Evolutionary conservation across 345 rosid species (phyloP).

Genomic region (Pelargonium nanum): DNA sequence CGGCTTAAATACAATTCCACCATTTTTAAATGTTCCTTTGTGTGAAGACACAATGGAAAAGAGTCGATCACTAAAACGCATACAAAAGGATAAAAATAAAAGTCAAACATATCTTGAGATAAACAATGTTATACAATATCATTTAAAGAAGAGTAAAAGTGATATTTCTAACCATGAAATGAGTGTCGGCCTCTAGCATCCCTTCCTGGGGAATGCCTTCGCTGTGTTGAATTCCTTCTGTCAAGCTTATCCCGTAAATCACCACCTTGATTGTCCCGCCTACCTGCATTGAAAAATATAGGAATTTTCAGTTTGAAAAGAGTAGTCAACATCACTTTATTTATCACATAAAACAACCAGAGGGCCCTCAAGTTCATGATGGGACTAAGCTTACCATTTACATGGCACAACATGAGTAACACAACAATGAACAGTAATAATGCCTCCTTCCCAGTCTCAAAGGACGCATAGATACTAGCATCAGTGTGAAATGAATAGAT

Average conservation of each 20-base stretch:
- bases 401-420: slow-evolving; percentile 37
- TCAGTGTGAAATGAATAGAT: slow-evolving; percentile 33
- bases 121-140: neutral
- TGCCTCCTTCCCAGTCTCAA: slow-evolving; percentile 51
- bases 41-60: neutral
- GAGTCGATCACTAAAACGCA: neutral
- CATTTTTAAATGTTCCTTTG: neutral
- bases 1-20: neutral
- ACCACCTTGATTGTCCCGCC: slow-evolving; percentile 40
- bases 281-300: slow-evolving; percentile 40
- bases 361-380: slow-evolving; percentile 12
- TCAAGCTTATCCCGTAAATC: slow-evolving; percentile 85
- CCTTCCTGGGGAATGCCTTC: slow-evolving; percentile 44
- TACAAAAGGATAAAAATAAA: neutral
- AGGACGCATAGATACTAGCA: slow-evolving; percentile 32
- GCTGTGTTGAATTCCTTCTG: slow-evolving; percentile 54
- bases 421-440: slow-evolving; percentile 35
- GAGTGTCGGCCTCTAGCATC: slow-evolving; percentile 31
- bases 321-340: slow-evolving; percentile 9
- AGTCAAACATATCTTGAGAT: neutral
- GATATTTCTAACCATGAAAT: slow-evolving; percentile 44
- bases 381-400: slow-evolving; percentile 44
- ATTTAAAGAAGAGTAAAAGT: slow-evolving; percentile 1
- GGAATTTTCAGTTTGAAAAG: slow-evolving; percentile 22
- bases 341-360: slow-evolving; percentile 19